These are phyloP conservation scores for Fraxinus pennsylvanica DNA, from an alignment of 257 asterid species.

Conservation along the genomic window DNA sequence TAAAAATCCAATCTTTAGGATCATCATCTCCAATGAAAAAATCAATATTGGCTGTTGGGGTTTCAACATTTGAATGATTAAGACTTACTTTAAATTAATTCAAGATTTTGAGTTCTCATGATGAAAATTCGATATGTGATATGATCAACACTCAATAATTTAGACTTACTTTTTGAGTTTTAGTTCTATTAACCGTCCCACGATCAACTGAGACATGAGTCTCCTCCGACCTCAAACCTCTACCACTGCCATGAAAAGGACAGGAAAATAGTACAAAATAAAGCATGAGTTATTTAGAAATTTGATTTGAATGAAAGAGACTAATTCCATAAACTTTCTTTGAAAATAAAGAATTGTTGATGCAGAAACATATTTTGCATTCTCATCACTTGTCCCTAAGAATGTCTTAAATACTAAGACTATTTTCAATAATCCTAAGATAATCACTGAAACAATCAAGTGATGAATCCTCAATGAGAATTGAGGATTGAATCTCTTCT, in stretches of 20 bases:
- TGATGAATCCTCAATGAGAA: slow-evolving; percentile 27
- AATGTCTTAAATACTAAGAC: neutral
- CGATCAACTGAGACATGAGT: slow-evolving; percentile 13
- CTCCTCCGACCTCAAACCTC: neutral
- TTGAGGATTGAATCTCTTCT: slow-evolving; percentile 32
- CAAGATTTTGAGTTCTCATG: neutral
- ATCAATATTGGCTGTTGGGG: neutral
- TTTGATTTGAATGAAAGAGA: slow-evolving; percentile 21
- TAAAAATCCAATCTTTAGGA: slow-evolving; percentile 17
- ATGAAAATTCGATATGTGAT: neutral
- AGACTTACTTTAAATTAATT: neutral
- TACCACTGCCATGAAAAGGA: neutral
- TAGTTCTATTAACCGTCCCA: neutral
- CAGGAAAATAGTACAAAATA: neutral
- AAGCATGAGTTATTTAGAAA: neutral
- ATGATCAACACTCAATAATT: neutral
- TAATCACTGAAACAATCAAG: slow-evolving; percentile 36
- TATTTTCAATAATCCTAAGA: slow-evolving; percentile 21
- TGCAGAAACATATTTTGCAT: slow-evolving; percentile 27
- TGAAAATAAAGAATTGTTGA: slow-evolving; percentile 18
- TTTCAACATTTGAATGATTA: neutral
- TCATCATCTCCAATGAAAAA: slow-evolving; percentile 1
- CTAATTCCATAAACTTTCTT: slow-evolving; percentile 30
- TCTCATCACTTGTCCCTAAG: neutral
- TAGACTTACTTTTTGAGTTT: too few relatives aligned